Evolutionary conservation across 305 asterid genomes (phyloP).

Genomic region (Stenogyne calaminthoides): DNA sequence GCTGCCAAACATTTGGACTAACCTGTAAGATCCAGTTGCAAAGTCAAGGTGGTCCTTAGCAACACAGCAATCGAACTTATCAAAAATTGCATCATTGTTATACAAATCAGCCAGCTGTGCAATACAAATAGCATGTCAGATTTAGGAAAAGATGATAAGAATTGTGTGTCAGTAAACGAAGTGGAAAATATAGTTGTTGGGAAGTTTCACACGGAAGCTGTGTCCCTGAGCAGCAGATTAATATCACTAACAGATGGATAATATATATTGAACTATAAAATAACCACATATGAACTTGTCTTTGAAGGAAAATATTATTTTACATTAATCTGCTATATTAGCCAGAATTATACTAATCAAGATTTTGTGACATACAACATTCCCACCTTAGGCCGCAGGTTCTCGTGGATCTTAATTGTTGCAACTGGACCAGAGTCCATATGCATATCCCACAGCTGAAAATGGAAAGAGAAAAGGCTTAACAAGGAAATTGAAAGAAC

Average conservation of each 20-base stretch:
- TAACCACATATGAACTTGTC: neutral
- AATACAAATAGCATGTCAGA: conserved; percentile 35
- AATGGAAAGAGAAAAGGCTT: conserved; percentile 22
- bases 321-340: neutral
- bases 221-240: neutral
- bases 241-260: neutral
- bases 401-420: conserved; percentile 72
- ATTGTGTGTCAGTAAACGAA: conserved; percentile 1
- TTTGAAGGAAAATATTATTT: neutral
- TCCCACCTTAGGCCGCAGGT: conserved; percentile 79
- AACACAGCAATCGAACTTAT: conserved; percentile 79
- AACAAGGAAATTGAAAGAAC: conserved; percentile 6
- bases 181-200: neutral
- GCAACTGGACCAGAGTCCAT: conserved; percentile 79
- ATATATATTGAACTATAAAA: neutral
- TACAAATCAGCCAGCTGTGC: conserved; percentile 75
- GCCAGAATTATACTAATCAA: neutral
- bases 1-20: conserved; percentile 29
- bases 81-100: conserved; percentile 77
- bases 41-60: conserved; percentile 68
- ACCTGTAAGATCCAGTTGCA: conserved; percentile 91
- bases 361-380: conserved; percentile 12
- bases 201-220: neutral
- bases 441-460: conserved; percentile 82
- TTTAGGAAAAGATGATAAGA: conserved; percentile 9